Evolutionary conservation across 805 yeast species (phyloP).

Genomic region (Candida broadrunensis): DNA sequence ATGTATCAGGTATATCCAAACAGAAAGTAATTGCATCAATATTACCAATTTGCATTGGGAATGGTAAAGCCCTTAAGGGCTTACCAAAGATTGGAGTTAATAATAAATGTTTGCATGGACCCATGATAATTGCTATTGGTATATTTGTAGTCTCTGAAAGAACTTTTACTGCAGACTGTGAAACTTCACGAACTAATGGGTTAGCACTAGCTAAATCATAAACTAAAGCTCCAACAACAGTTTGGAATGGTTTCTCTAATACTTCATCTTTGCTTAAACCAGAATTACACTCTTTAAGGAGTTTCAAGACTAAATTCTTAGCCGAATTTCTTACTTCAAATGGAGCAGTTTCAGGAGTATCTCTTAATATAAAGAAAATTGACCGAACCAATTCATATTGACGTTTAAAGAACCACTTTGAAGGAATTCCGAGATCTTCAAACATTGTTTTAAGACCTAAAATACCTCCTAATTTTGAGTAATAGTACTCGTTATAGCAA

Average conservation of each 20-base stretch:
- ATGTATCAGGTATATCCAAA: constrained; percentile 73
- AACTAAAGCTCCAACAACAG: constrained; percentile 83
- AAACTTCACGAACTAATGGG: constrained; percentile 74
- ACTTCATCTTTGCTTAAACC: constrained; percentile 61
- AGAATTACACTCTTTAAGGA: constrained; percentile 63
- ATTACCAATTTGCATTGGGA: constrained; percentile 98
- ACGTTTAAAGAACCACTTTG: constrained; percentile 68
- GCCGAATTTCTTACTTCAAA: constrained; percentile 73
- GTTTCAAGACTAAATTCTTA: constrained; percentile 57
- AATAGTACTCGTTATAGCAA: constrained; percentile 87
- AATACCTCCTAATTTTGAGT: constrained; percentile 85
- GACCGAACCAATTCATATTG: constrained; percentile 86
- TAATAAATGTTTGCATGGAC: constrained; percentile 77
- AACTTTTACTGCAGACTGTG: constrained; percentile 65
- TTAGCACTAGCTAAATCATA: constrained; percentile 92
- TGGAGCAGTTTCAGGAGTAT: constrained; percentile 87
- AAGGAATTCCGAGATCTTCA: constrained; percentile 63
- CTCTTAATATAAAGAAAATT: constrained; percentile 84
- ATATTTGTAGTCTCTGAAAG: constrained; percentile 69
- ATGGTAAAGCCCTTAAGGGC: constrained; percentile 94
- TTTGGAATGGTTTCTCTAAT: constrained; percentile 69
- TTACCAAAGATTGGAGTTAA: constrained; percentile 94
- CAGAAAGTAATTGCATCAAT: constrained; percentile 96
- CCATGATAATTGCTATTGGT: constrained; percentile 70
- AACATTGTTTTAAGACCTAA: constrained; percentile 75